phyloP scores from a whole-genome alignment of 1,139 yeast genomes.

The Pneumocystis canis region DNA sequence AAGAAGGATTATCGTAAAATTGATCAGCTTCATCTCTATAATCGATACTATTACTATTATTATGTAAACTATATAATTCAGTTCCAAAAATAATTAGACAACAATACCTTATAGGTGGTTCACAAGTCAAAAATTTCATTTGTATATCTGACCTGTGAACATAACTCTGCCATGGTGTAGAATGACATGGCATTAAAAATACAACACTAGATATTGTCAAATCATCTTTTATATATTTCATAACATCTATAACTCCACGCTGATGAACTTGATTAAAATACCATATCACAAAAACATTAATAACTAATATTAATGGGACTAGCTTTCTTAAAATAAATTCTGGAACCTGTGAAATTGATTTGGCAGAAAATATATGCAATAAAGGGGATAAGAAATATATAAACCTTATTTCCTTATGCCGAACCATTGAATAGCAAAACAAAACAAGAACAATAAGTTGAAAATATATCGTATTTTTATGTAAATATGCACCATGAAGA shows the following conservation, averaged over 20 bases:
- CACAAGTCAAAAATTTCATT: conserved; percentile 76
- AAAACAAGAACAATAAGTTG: conserved; percentile 32
- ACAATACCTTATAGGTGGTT: conserved; percentile 50
- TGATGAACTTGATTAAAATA: conserved; percentile 60
- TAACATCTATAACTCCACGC: conserved; percentile 64
- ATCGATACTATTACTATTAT: conserved; percentile 22
- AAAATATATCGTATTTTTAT: conserved; percentile 20
- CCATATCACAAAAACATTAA: conserved; percentile 34
- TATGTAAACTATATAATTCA: conserved; percentile 12
- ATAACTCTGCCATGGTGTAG: conserved; percentile 89
- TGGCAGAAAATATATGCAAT: conserved; percentile 33
- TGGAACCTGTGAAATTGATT: conserved; percentile 10
- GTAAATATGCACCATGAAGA: conserved; percentile 28
- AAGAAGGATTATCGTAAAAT: conserved; percentile 52
- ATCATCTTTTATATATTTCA: conserved; percentile 36
- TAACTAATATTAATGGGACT: conserved; percentile 12
- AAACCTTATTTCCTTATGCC: conserved; percentile 85
- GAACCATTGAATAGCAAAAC: conserved; percentile 43
- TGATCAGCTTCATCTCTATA: conserved; percentile 81
- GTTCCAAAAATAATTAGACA: conserved; percentile 20
- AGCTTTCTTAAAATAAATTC: neutral
- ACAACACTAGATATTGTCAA: conserved; percentile 43
- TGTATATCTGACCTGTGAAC: conserved; percentile 44
- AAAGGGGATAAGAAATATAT: conserved; percentile 78
- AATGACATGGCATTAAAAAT: conserved; percentile 86